A percentile compares a stretch with the other conserved stretches of the same genome.
These are phyloP conservation scores for Pseudisothecium myosuroides DNA, from an alignment of 225 moss, liverwort and hornwort species.

Conservation along the genomic window DNA sequence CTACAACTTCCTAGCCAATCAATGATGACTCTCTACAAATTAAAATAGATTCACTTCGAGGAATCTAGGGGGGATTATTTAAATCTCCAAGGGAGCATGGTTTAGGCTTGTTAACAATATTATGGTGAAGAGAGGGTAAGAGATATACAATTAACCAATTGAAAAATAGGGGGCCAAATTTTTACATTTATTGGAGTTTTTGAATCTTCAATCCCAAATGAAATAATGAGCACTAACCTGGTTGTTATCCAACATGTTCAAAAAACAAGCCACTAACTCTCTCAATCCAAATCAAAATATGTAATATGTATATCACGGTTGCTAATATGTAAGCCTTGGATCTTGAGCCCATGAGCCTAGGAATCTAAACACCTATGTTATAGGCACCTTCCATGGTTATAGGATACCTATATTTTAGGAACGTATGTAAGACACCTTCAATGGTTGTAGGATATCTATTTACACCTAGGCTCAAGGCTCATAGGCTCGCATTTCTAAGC, in stretches of 20 bases:
- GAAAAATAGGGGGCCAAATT: background rate
- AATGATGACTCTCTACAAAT: too few relatives aligned
- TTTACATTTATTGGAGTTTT: background rate
- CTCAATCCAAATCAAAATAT: background rate
- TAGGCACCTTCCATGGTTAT: too few relatives aligned
- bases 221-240: background rate
- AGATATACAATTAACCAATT: background rate
- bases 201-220: background rate
- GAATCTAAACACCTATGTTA: too few relatives aligned
- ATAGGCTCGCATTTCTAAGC: too few relatives aligned
- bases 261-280: background rate
- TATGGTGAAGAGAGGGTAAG: fast-evolving
- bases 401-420: too few relatives aligned
- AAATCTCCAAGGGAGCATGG: fast-evolving
- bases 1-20: fast-evolving
- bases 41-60: too few relatives aligned
- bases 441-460: too few relatives aligned
- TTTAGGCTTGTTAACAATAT: background rate
- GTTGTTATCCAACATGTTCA: background rate
- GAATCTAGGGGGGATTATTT: fast-evolving
- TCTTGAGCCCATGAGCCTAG: too few relatives aligned
- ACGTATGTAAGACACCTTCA: too few relatives aligned
- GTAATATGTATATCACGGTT: too few relatives aligned
- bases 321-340: too few relatives aligned
- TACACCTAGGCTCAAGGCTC: too few relatives aligned